Evolutionary conservation across 257 asterid species (phyloP).

Genomic region (Rehmannia glutinosa): DNA sequence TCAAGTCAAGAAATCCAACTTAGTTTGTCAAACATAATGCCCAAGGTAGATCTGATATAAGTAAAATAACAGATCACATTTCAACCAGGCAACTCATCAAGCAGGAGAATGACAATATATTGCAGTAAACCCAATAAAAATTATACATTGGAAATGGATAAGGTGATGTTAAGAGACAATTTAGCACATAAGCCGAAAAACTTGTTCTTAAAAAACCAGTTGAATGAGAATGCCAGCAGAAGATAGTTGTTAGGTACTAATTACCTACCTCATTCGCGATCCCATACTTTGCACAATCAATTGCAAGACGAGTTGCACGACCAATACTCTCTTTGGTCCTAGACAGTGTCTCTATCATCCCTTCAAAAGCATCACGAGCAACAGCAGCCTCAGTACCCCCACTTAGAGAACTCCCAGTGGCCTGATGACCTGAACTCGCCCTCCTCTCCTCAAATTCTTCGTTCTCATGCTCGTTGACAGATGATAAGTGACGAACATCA

Average conservation of each 20-base stretch:
- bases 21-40: not conserved
- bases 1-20: conserved; percentile 2
- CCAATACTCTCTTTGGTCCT: conserved; percentile 99
- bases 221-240: conserved; percentile 6
- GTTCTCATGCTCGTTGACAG: conserved; percentile 48
- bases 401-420: conserved; percentile 75
- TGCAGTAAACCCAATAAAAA: not conserved
- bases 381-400: conserved; percentile 97
- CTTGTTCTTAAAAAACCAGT: not conserved
- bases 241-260: conserved; percentile 10
- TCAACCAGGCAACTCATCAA: conserved; percentile 14
- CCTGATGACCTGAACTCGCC: conserved; percentile 56
- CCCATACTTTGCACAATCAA: conserved; percentile 97
- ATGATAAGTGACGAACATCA: conserved; percentile 47
- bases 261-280: conserved; percentile 79
- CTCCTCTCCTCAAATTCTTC: conserved; percentile 68
- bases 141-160: not conserved
- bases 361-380: conserved; percentile 99
- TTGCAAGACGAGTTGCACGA: conserved; percentile 98
- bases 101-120: not conserved
- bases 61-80: not conserved
- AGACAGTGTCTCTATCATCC: conserved; percentile 97
- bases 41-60: not conserved
- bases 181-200: not conserved
- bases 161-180: not conserved